A percentile compares a stretch with the other conserved stretches of the same genome.
Conservation (phyloP, 768 basidiomycete species). For the Suillus occidentalis region DNA sequence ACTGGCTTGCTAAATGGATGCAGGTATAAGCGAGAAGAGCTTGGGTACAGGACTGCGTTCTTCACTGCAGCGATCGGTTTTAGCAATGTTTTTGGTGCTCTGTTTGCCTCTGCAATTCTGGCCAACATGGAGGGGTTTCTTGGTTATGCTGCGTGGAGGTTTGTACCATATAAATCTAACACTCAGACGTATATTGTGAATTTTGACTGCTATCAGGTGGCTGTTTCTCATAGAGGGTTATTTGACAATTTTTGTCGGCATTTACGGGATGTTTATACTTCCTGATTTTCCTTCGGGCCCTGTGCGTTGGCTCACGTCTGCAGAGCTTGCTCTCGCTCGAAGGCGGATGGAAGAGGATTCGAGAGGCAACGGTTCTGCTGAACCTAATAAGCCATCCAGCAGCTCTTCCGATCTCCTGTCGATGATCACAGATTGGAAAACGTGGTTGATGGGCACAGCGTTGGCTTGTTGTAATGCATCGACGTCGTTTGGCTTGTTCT, state of each 20-base stretch:
- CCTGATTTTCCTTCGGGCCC: conserved; percentile 68
- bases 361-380: conserved; percentile 48
- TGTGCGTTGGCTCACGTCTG: conserved; percentile 51
- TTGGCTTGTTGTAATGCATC: conserved; percentile 52
- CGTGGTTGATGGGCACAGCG: conserved; percentile 72
- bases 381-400: conserved; percentile 39
- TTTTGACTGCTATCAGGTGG: conserved; percentile 45
- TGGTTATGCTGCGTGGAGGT: conserved; percentile 72
- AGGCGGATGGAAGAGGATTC: conserved; percentile 59
- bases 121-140: conserved; percentile 61
- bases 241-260: conserved; percentile 49
- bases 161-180: conserved; percentile 14
- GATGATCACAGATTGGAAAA: conserved; percentile 71
- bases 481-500: conserved; percentile 71
- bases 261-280: conserved; percentile 57
- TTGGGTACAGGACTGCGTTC: conserved; percentile 62
- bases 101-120: conserved; percentile 73
- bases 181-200: background rate
- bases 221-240: conserved; percentile 64
- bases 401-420: conserved; percentile 45
- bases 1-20: background rate
- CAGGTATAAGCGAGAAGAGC: conserved; percentile 69
- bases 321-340: conserved; percentile 52
- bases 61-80: conserved; percentile 70
- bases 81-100: conserved; percentile 74